phyloP scores from a whole-genome alignment of 1,139 yeast species.

The Candida glucosophila region DNA sequence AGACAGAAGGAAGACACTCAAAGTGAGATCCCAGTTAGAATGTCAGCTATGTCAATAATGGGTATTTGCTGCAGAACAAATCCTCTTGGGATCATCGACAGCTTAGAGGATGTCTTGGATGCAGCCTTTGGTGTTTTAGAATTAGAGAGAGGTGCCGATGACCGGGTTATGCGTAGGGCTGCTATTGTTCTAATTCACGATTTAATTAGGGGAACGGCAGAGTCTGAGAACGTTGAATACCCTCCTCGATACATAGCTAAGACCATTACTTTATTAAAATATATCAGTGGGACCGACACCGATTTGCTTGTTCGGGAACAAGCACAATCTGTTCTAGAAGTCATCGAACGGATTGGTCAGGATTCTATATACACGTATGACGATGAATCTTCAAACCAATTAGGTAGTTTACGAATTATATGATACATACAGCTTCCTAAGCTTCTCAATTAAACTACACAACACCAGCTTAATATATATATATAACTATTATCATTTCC shows the following conservation, averaged over 20 bases:
- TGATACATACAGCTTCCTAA: no score
- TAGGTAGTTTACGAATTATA: no score
- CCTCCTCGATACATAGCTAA: slow-evolving; percentile 39
- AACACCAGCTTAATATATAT: no score
- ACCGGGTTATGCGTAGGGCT: slow-evolving; percentile 59
- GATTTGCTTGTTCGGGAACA: slow-evolving; percentile 58
- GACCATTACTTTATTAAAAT: slow-evolving; percentile 34
- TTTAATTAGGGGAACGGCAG: slow-evolving; percentile 39
- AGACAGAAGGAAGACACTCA: slow-evolving; percentile 13
- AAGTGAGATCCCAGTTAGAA: slow-evolving; percentile 55
- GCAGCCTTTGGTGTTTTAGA: slow-evolving; percentile 67
- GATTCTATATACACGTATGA: no score
- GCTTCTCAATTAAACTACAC: no score
- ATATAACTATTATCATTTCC: no score
- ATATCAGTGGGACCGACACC: slow-evolving; percentile 36
- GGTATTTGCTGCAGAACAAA: slow-evolving; percentile 59
- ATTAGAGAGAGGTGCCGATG: slow-evolving; percentile 40
- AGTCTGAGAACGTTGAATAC: slow-evolving; percentile 36
- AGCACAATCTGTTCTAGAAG: slow-evolving; percentile 35
- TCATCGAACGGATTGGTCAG: slow-evolving; percentile 28
- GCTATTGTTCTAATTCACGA: slow-evolving; percentile 68
- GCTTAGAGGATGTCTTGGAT: slow-evolving; percentile 54
- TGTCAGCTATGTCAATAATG: slow-evolving; percentile 79
- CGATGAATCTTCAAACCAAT: no score
- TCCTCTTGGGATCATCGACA: slow-evolving; percentile 42